Evolutionary conservation across 2,329 filamentous ascomycete genomes (phyloP), one percentile per base, ranked within the genome.

Genomic region (Trichoderma sp.): DNA sequence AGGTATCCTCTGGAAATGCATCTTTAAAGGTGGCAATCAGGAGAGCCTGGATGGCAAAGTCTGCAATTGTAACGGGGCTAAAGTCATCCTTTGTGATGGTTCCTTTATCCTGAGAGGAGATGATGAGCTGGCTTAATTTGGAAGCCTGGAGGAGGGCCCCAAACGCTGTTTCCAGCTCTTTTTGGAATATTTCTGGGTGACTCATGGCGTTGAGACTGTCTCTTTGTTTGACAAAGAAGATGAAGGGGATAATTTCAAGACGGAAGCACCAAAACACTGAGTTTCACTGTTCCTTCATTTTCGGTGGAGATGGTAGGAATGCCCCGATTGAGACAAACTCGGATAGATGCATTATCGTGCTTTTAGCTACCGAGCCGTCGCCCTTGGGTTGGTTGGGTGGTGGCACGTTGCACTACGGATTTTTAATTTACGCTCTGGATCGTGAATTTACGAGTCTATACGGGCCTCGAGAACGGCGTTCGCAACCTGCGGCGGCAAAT

Each of bases 21-120:
- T 81, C 76, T 71, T 87, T 86, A 75, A 91, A 82, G 2, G 87
- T 87, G 50, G 85, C 82, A 6, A 87, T 87, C 56, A 91, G 84
- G 6, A 91, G 83, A 0, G 88, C 89, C 79, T 91, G 89, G 75
- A 90, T 87, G 72, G 89, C 89, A 77, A 91, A 91, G 81, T 91
- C 89, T 80, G 87, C 90, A 24, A 91, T 84, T 0, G 90, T 91
- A 64, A 91, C 90, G 3, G 89, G 89, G 74, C 87, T 89, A 45
- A 89, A 82, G 79, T 90, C 89, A 60, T 87, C 85, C 77, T 91
- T 91, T 75, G 87, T 84, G 29, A 90, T 81, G 29, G 85, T 84
- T 73, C 87, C 87, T 79, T 89, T 89, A 81, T 89, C 87, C 35
- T 85, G 82, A 3, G 84, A 80, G 1, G 84, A 81, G 62, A 90